phyloP scores from a whole-genome alignment of 2,329 filamentous ascomycete species.

The Dactylellina drechsleri region DNA sequence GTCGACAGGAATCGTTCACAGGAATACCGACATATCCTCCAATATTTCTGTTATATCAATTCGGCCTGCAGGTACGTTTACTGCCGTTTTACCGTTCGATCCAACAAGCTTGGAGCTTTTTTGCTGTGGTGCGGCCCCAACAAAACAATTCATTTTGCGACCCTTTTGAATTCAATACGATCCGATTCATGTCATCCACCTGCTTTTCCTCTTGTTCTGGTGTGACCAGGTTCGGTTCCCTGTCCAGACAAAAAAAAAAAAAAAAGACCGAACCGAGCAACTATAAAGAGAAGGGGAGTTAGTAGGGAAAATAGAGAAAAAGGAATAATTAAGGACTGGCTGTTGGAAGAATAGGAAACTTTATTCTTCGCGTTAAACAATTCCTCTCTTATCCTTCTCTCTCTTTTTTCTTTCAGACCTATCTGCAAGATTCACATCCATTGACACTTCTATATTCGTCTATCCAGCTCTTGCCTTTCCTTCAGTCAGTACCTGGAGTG shows the following conservation, averaged over 20 bases:
- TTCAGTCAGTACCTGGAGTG: neutral
- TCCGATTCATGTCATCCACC: neutral
- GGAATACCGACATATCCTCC: neutral
- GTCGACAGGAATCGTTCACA: neutral
- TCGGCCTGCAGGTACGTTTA: neutral
- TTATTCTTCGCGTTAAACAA: neutral
- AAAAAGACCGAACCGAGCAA: slow-evolving; percentile 2
- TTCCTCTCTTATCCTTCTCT: neutral
- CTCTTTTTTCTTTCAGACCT: slow-evolving; percentile 19
- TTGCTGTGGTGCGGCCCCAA: neutral
- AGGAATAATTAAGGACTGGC: neutral
- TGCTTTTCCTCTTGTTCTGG: slow-evolving; percentile 8
- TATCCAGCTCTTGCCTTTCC: neutral
- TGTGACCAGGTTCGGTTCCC: slow-evolving; percentile 12
- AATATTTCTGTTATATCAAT: neutral
- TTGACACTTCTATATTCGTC: neutral
- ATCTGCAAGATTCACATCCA: neutral
- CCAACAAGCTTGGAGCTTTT: neutral
- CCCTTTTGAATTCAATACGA: neutral
- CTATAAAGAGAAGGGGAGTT: neutral
- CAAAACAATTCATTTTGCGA: too few species aligned
- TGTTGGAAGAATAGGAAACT: neutral
- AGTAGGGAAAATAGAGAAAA: slow-evolving; percentile 10
- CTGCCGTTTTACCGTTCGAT: neutral
- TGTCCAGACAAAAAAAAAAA: slow-evolving; percentile 9